These are phyloP conservation scores for Helianthus annuus DNA, from an alignment of 129 eudicot genomes.

Conservation along the genomic window DNA sequence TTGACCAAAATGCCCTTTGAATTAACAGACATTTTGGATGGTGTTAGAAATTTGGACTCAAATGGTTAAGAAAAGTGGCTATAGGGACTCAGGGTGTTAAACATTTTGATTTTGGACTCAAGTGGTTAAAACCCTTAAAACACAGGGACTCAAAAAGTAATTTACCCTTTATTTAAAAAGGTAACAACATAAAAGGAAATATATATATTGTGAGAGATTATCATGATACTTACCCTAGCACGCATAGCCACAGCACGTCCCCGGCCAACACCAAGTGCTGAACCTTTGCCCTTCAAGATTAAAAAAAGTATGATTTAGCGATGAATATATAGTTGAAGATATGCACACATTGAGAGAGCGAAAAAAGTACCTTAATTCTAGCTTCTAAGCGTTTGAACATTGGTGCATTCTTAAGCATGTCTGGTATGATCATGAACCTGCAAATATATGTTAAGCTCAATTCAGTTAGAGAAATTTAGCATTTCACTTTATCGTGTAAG, in stretches of 20 bases:
- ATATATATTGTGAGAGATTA: background rate
- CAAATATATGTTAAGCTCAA: background rate
- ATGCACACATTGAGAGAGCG: background rate
- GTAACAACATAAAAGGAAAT: no score
- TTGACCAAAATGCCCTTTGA: no score
- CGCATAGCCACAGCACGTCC: conserved; percentile 99
- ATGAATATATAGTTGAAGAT: background rate
- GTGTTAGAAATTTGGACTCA: no score
- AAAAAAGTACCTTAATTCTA: conserved; percentile 67
- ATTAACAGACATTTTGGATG: no score
- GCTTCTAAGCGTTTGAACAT: conserved; percentile 92
- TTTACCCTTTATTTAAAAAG: no score
- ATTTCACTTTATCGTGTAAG: background rate
- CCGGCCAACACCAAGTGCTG: conserved; percentile 92
- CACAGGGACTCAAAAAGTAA: no score
- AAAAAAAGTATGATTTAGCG: conserved; percentile 3
- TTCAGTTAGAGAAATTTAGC: background rate
- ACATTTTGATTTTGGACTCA: no score
- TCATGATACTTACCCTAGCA: conserved; percentile 58
- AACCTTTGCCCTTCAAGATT: conserved; percentile 72
- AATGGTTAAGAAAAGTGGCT: no score
- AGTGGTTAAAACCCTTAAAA: no score
- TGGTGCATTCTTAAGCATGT: conserved; percentile 97
- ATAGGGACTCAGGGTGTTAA: no score
- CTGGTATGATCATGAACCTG: conserved; percentile 98